Conservation (phyloP, 495 filamentous ascomycete species). For the Hypomontagnella submonticulosa region DNA sequence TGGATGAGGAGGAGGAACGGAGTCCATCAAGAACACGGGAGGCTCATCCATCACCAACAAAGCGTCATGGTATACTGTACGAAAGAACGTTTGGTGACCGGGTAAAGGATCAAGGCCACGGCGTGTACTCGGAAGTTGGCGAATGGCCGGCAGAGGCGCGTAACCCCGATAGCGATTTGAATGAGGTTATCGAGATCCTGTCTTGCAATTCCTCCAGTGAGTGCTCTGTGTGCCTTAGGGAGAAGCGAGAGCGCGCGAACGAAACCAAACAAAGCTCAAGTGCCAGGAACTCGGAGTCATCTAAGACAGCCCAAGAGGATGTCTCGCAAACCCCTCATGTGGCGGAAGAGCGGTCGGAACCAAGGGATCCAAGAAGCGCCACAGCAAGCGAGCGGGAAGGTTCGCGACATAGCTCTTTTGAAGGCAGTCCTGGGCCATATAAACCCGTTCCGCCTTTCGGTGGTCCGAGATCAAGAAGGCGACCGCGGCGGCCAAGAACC, state of each 20-base stretch:
- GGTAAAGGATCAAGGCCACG: neutral
- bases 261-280: neutral
- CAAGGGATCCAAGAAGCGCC: slow-evolving; percentile 3
- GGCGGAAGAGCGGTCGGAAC: slow-evolving; percentile 15
- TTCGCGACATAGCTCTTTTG: neutral
- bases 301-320: neutral
- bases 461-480: slow-evolving; percentile 19
- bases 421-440: slow-evolving; percentile 14
- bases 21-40: neutral
- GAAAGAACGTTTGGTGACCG: neutral
- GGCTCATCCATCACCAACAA: neutral
- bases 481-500: slow-evolving; percentile 28
- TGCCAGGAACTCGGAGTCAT: neutral
- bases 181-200: neutral
- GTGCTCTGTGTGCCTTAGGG: no score
- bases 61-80: neutral
- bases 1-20: neutral
- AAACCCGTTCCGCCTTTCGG: slow-evolving; percentile 18
- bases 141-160: slow-evolving; percentile 1
- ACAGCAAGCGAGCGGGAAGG: neutral
- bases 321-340: neutral
- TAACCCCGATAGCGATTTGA: neutral
- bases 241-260: neutral
- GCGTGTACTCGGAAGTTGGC: neutral
- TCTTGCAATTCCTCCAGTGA: neutral